Evolutionary conservation across 192 early-diverging fungal species (phyloP).

Genomic region (Gonapodya sp.): DNA sequence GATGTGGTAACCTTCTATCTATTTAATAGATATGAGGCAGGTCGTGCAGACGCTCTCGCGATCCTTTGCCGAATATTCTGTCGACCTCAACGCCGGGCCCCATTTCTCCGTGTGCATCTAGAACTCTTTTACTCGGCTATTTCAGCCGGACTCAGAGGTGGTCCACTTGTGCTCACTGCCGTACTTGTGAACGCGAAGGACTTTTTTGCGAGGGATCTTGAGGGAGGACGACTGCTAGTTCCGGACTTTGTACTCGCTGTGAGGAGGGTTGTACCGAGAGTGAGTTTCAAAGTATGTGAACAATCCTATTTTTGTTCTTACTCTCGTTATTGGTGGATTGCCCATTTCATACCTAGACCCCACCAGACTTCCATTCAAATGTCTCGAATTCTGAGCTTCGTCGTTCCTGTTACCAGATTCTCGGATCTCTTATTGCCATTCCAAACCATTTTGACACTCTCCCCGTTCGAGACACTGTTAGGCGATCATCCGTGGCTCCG

Average conservation of each 20-base stretch:
- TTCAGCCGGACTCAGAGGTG: conserved; percentile 45
- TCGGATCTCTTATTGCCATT: conserved; percentile 52
- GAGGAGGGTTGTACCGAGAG: conserved; percentile 42
- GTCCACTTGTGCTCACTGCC: conserved; percentile 48
- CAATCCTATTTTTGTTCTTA: conserved; percentile 15
- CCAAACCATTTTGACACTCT: conserved; percentile 64
- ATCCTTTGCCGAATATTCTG: conserved; percentile 69
- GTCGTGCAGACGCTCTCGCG: conserved; percentile 58
- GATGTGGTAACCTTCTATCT: conserved; percentile 22
- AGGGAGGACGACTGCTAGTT: conserved; percentile 61
- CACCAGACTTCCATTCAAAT: conserved; percentile 7
- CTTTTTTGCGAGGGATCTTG: conserved; percentile 56
- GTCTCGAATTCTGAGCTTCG: conserved; percentile 34
- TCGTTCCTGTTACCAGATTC: conserved; percentile 49
- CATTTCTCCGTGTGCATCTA: conserved; percentile 56
- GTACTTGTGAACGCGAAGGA: conserved; percentile 52
- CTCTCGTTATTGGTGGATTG: conserved; percentile 20
- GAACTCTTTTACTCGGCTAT: conserved; percentile 63
- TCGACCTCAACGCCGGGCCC: conserved; percentile 42
- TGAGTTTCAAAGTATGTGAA: no score
- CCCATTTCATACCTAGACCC: conserved; percentile 11
- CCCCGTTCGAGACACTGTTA: conserved; percentile 33
- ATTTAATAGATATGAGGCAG: conserved; percentile 35
- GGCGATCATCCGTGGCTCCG: no score
- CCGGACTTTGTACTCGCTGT: conserved; percentile 65